Evolutionary conservation across 2,329 filamentous ascomycete species (phyloP).

Genomic region (Metarhizium album): DNA sequence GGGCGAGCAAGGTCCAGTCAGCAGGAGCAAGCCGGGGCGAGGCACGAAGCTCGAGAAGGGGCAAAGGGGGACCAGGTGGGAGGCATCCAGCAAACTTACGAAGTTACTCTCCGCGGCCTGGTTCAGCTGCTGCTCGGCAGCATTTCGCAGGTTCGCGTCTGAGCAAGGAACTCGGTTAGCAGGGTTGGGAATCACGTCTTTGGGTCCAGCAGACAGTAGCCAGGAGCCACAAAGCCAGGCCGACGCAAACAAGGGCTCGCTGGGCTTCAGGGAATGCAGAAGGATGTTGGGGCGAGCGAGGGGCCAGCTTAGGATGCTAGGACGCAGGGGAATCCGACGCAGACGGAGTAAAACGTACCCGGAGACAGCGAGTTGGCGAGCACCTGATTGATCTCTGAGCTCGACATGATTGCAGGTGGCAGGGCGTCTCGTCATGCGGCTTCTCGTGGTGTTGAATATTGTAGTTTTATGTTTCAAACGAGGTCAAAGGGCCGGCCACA

Average conservation of each 20-base stretch:
- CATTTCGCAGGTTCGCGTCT: constrained; percentile 86
- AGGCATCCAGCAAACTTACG: constrained; percentile 43
- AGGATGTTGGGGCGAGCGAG: neutral
- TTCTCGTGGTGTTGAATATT: constrained; percentile 12
- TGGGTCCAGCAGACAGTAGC: neutral
- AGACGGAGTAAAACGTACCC: constrained; percentile 47
- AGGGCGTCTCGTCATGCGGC: constrained; percentile 26
- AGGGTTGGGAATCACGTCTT: neutral
- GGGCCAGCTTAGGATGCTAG: neutral
- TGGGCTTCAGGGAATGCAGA: neutral
- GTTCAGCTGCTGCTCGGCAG: constrained; percentile 86
- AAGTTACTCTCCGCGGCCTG: constrained; percentile 94
- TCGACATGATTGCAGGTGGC: constrained; percentile 46
- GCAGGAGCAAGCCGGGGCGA: neutral
- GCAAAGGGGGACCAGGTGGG: neutral
- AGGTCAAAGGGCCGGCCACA: constrained; percentile 3
- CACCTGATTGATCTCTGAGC: constrained; percentile 94
- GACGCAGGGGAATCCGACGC: constrained; percentile 3
- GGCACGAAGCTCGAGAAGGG: constrained; percentile 15
- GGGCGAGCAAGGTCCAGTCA: neutral
- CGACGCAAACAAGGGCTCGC: neutral
- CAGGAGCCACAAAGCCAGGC: constrained; percentile 1
- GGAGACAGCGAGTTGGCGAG: constrained; percentile 93
- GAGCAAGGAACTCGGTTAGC: constrained; percentile 14
- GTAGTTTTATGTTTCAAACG: constrained; percentile 4